Evolutionary conservation across 2,329 filamentous ascomycete species (phyloP), one percentile per base, ranked within the genome.

Genomic region (Neobulgaria alba): DNA sequence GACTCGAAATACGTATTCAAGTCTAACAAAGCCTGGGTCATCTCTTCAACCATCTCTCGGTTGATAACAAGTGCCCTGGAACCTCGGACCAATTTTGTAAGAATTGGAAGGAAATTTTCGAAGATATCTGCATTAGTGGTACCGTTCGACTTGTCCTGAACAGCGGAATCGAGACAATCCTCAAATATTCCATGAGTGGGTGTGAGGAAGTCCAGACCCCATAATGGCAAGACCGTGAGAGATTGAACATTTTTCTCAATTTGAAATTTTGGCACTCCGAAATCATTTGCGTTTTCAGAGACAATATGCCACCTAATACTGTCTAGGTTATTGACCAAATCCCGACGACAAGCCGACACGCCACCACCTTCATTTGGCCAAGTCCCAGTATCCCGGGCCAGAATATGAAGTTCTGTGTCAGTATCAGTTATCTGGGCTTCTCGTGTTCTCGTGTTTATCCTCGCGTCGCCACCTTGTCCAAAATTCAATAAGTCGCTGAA

Each of bases 41-140:
- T 38, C 39, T 57, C 63, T 38, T 72, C 57, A 8, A 69, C 67
- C 39, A 71, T 41, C 65, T 38, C 65, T 67, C 26, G 64, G 63
- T 30, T 65, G 26, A 71, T 64, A 16, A 63, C 54, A 15, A 64
- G 60, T 7, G 69, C 64, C 29, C 72, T 63, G 4, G 71, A 66
- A 15, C 69, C 67, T 49, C 66, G 67, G 31, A 75, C 69, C 31
- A 73, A 58, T 7, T 63, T 61, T 19, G 63, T 67, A 15, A 75
- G 52, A 10, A 72, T 66, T 1, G 72, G 72, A 32, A 75, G 63
- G 52, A 76, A 76, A n/a, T 67, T 70, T 43, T 59, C 60, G 36
- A 69, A 63, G 48, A 77, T 68, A 41, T 73, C 67, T 57, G 34
- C 33, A 10, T 45, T 45, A 4, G 36, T 45, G 4, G 42, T 29